Conservation (phyloP, 1,284 basidiomycete species). For the Cryptococcus amylolentus region DNA sequence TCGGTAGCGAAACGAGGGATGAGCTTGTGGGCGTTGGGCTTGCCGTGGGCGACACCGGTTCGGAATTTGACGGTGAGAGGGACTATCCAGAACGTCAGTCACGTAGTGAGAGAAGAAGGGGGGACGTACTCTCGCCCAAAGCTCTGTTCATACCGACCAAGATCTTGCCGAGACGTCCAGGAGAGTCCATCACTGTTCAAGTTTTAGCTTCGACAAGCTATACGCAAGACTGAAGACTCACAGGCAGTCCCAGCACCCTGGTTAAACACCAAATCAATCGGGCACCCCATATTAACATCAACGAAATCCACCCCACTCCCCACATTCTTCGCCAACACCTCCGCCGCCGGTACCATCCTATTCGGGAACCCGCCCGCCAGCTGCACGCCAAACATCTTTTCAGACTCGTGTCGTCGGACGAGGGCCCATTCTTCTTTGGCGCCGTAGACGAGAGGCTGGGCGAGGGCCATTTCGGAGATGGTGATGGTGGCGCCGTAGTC, state of each 20-base stretch:
- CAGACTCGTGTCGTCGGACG: slow-evolving; percentile 78
- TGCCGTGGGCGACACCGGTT: slow-evolving; percentile 82
- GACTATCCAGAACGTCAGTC: slow-evolving; percentile 46
- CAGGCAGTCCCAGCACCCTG: slow-evolving; percentile 83
- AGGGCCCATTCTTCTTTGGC: slow-evolving; percentile 90
- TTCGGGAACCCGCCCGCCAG: slow-evolving; percentile 53
- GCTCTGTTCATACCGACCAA: slow-evolving; percentile 88
- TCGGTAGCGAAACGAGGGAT: slow-evolving; percentile 79
- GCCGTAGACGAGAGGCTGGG: slow-evolving; percentile 72
- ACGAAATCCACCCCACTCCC: slow-evolving; percentile 72
- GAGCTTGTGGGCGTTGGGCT: slow-evolving; percentile 83
- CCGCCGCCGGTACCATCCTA: slow-evolving; percentile 67
- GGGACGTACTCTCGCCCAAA: slow-evolving; percentile 70
- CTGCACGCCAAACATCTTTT: slow-evolving; percentile 88
- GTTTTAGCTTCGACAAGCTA: neutral
- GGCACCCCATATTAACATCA: slow-evolving; percentile 88
- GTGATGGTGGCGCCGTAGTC: slow-evolving; percentile 89
- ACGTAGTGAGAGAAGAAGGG: too few relatives aligned
- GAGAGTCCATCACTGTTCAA: slow-evolving; percentile 71
- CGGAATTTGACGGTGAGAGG: slow-evolving; percentile 94
- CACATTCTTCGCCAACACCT: slow-evolving; percentile 71
- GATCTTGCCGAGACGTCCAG: slow-evolving; percentile 78
- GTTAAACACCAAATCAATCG: slow-evolving; percentile 93
- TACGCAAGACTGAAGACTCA: slow-evolving; percentile 17
- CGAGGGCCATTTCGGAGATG: slow-evolving; percentile 86